phyloP scores from a whole-genome alignment of 805 yeast genomes.

The Sugiyamaella smithiae region DNA sequence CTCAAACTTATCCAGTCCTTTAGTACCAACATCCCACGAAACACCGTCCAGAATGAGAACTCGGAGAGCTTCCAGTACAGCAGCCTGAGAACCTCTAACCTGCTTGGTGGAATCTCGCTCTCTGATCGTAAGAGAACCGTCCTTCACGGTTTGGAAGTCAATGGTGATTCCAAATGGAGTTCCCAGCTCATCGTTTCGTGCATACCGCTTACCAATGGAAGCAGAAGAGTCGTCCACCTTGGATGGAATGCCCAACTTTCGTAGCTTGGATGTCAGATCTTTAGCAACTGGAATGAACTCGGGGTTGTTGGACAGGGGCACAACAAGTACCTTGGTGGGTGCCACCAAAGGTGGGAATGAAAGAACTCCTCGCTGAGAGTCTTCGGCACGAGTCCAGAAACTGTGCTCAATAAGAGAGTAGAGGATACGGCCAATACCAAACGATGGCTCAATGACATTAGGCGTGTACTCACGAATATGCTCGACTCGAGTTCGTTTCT shows the following conservation, averaged over 20 bases:
- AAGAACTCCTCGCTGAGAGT: constrained; percentile 80
- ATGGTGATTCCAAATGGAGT: constrained; percentile 98
- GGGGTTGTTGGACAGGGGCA: constrained; percentile 85
- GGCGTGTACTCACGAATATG: constrained; percentile 95
- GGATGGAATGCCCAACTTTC: constrained; percentile 82
- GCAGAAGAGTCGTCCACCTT: constrained; percentile 97
- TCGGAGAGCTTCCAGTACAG: constrained; percentile 66
- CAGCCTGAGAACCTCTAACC: constrained; percentile 85
- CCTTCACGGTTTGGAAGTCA: constrained; percentile 89
- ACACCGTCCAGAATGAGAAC: constrained; percentile 69
- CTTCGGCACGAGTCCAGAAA: constrained; percentile 93
- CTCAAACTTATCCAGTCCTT: constrained; percentile 68
- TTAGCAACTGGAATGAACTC: constrained; percentile 73
- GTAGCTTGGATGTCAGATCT: constrained; percentile 66
- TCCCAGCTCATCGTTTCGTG: constrained; percentile 97
- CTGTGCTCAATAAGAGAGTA: constrained; percentile 91
- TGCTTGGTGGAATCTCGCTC: constrained; percentile 97
- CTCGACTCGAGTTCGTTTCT: constrained; percentile 74
- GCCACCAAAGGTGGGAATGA: constrained; percentile 95
- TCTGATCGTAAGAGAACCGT: constrained; percentile 86
- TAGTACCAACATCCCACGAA: constrained; percentile 85
- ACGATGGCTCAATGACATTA: constrained; percentile 97
- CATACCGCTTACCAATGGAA: constrained; percentile 95
- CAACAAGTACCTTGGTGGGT: constrained; percentile 94
- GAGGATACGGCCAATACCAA: constrained; percentile 97